These are phyloP conservation scores for Helotiales sp. DNA, from an alignment of 2,329 filamentous ascomycete genomes.

Conservation along the genomic window DNA sequence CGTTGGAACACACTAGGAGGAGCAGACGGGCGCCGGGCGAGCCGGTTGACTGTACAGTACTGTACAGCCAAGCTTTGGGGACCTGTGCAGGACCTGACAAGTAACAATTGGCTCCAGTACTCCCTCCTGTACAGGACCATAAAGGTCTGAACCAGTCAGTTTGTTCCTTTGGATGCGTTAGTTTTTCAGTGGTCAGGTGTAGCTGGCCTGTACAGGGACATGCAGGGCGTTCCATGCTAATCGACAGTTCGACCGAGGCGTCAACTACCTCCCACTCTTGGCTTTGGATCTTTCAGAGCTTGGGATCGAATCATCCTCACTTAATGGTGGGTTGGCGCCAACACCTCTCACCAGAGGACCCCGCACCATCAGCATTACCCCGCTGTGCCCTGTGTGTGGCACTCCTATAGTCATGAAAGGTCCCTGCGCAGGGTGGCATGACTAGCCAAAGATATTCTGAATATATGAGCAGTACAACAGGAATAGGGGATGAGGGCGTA, in stretches of 20 bases:
- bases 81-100: background rate
- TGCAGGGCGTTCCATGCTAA: background rate
- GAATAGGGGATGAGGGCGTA: background rate
- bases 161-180: background rate
- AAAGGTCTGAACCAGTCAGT: background rate
- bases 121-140: background rate
- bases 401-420: background rate
- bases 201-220: background rate
- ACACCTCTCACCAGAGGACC: background rate
- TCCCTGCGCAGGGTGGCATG: background rate
- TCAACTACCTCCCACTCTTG: background rate
- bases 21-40: no score
- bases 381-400: conserved; percentile 19
- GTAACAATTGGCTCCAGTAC: background rate
- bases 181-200: background rate
- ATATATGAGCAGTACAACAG: conserved; percentile 1
- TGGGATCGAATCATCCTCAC: background rate
- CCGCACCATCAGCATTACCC: conserved; percentile 1
- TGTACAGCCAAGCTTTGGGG: background rate
- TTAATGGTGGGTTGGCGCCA: background rate
- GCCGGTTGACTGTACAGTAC: background rate
- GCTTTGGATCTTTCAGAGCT: background rate
- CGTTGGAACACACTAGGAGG: background rate
- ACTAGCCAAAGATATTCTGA: background rate
- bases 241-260: background rate